Evolutionary conservation across 176 grass and related monocot species (phyloP), one percentile per base, ranked within the genome.

Genomic region (Phoenix dactylifera): DNA sequence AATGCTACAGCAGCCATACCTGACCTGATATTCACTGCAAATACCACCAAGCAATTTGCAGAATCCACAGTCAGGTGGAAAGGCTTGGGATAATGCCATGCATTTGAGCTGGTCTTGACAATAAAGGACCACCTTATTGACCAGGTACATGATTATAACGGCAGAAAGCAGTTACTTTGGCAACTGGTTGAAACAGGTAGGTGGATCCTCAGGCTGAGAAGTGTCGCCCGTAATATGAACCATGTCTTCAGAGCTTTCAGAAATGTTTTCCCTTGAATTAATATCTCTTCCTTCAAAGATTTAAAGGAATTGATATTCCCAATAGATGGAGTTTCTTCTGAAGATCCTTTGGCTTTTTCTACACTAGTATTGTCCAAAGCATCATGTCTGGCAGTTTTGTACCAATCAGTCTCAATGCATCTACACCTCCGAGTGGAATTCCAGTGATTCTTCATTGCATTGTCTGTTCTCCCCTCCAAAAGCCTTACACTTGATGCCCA

Each of bases 361-460:
- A 65, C 52, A 16, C 55, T 63, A 73, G 52, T 54, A 59, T 54
- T 60, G 62, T 76, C 72, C 12, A 55, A 44, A 72, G 67, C 54
- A 71, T 39, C 79, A 70, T 62, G 16, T 57, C 62, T 32, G 55
- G 65, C 65, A 22, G n/a, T 49, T 30, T 54, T 64, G 63, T 76
- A 89, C 24, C 17, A 66, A 22, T 79, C 63, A 67, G 71, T 55
- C 4, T 74, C 64, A 72, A 67, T 75, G 56, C 69, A 60, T 18
- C 79, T 80, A 17, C 88, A 81, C 60, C 76, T 91, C 65, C 88
- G 73, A 61, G 93, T 92, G 50, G 87, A 98, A 83, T 92, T 98
- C 93, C 87, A 98, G 73, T 92, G 88, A 29, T 98, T 98, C 82
- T 98, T 98, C 54, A 92, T 98, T 35, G 84, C 84, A 49, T 92